Percentiles rank a stretch among this genome's conserved stretches.
Evolutionary conservation across 768 basidiomycete species (phyloP).

Genomic region (Trametes gibbosa): DNA sequence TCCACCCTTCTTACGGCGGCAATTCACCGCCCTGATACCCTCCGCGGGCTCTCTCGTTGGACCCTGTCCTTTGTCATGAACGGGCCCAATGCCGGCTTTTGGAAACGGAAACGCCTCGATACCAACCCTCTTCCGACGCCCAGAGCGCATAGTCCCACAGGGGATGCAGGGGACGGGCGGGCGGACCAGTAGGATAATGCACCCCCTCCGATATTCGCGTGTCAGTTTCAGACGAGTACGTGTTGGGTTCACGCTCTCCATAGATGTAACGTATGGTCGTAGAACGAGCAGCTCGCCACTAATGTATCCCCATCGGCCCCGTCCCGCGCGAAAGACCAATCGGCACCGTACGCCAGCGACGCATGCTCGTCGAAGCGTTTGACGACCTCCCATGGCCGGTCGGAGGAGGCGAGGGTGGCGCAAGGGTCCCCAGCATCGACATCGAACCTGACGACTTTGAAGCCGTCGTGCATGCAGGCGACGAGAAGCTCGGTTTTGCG

Average conservation of each 20-base stretch:
- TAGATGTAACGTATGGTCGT: constrained; percentile 79
- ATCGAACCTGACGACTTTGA: constrained; percentile 71
- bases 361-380: constrained; percentile 72
- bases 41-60: constrained; percentile 77
- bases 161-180: background rate
- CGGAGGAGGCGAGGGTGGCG: background rate
- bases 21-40: constrained; percentile 55
- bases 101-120: constrained; percentile 36
- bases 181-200: background rate
- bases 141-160: background rate
- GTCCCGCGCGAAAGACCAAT: constrained; percentile 66
- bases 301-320: constrained; percentile 39
- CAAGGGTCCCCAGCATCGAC: constrained; percentile 2
- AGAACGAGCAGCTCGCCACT: constrained; percentile 92
- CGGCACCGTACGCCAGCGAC: constrained; percentile 88
- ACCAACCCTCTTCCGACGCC: constrained; percentile 13
- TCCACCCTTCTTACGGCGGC: constrained; percentile 64
- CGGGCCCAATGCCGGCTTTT: constrained; percentile 54
- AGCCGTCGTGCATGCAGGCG: constrained; percentile 98
- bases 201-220: background rate
- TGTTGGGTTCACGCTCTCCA: constrained; percentile 58
- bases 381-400: constrained; percentile 37
- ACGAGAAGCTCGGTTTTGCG: constrained; percentile 76
- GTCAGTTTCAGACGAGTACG: background rate
- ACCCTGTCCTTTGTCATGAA: constrained; percentile 62